Percentiles rank a stretch among this genome's conserved stretches.
Evolutionary conservation across 176 grass and related monocot genomes (phyloP).

Genomic region (Hordeum marinum): DNA sequence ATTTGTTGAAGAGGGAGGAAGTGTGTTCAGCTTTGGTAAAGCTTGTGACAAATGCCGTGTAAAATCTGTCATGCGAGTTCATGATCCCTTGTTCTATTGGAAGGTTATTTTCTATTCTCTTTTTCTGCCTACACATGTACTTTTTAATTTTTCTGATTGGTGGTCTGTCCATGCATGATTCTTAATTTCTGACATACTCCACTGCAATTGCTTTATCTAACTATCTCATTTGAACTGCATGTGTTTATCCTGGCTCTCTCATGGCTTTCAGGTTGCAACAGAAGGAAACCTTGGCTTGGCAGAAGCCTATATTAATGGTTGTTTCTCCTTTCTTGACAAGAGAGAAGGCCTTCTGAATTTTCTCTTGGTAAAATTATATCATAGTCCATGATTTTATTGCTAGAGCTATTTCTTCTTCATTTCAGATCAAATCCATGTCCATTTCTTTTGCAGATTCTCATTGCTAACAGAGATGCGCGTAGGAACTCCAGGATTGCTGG

Average conservation of each 20-base stretch:
- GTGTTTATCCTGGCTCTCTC: not conserved
- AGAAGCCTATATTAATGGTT: slow-evolving; percentile 1
- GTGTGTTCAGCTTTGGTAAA: not conserved
- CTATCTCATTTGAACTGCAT: not conserved
- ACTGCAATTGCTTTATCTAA: not conserved
- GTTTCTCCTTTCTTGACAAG: not conserved
- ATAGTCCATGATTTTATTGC: not conserved
- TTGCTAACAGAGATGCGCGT: not conserved
- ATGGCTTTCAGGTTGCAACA: not conserved
- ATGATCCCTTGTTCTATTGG: slow-evolving; percentile 7
- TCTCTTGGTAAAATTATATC: not conserved
- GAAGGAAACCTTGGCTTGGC: not conserved
- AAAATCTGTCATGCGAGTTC: slow-evolving; percentile 7
- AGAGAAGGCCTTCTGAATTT: not conserved
- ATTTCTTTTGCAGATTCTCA: not conserved
- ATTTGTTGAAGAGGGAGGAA: not conserved
- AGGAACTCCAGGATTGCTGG: not conserved
- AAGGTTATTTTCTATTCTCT: not conserved
- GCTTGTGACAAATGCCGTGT: not conserved
- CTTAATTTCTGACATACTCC: not conserved
- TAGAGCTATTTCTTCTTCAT: not conserved
- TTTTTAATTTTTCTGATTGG: not conserved
- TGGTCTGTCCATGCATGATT: not conserved
- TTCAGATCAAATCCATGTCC: not conserved
- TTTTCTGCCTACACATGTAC: not conserved